Evolutionary conservation across 148 eudicot genomes (phyloP), one percentile per base, ranked within the genome.

Genomic region (Silene latifolia): DNA sequence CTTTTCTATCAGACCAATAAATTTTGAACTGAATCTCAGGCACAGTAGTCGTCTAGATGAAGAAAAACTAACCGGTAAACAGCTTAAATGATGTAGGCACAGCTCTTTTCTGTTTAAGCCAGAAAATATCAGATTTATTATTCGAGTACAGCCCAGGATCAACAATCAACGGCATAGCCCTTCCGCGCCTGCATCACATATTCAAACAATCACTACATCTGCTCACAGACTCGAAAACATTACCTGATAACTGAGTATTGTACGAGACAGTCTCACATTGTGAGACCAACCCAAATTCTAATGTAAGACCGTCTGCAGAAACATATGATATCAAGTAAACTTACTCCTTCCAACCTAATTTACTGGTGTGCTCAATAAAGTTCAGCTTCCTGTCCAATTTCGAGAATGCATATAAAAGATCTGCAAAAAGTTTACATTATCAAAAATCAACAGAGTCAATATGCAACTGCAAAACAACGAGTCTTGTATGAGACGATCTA

Each of bases 271-370:
- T n/a, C n/a, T n/a, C n/a, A n/a, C n/a, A n/a, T n/a, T n/a, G n/a
- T n/a, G 5, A 2, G 2, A 35, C 39, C 39, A 13, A 48, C 54
- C 12, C 54, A 48, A 48, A 48, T 48, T 51, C 56, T 51, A 13
- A 13, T 48, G 12, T 51, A 51, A 51, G 17, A 51, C 56, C 56
- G 15, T 51, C 12, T 35, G 39, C n/a, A 12, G 32, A 48, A 27
- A 29, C 32, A 42, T 25, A 60, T 46, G 27, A 7, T 63, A 9
- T 39, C 27, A 48, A 20, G 71, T 10, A 61, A 77, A 77, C 90
- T 80, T 87, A 95, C 98, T 75, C 93, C 82, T 95, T 95, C 98
- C 98, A 95, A 54, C 93, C 97, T 64, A 95, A 82, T 72, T 42
- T 77, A 83, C 97, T 82, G 4, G 97, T 84, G 75, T 95, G 97